Evolutionary conservation across 2,329 filamentous ascomycete species (phyloP), one percentile per base, ranked within the genome.

Genomic region (Fusarium odoratissimum): DNA sequence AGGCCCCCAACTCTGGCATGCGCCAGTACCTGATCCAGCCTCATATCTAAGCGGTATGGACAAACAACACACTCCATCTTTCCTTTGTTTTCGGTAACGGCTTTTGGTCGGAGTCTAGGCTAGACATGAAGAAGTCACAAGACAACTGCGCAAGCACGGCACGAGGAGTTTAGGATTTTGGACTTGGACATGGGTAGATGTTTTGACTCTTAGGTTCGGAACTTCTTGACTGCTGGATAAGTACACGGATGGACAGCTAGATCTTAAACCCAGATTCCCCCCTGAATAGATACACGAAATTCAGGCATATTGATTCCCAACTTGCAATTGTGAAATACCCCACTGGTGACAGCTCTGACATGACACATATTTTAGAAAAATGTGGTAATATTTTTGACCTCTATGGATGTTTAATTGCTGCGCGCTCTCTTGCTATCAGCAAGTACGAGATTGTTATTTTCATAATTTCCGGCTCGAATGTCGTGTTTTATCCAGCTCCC

Each of bases 1-100:
- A 77, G 59, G 54, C 73, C 1, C 16, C 52, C 6, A 58, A 52
- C 37, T 75, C 73, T 14, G 71, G 73, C 3, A 76, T 76, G 71
- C 55, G 42, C 16, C 73, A 76, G 64, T 77, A 73, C 12, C 2
- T 75, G 0, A 44, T 75, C 4, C 51, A 66, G 59, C 21, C 42
- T 25, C 3, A 48, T 44, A 9, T 44, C 3, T 64, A 58, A 58
- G 14, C n/a, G 11, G 2, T 14, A 21, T 21, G 10, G 10, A 21
- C 4, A 14, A 25, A 2, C 7, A 28, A 12, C 8, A 28, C 7
- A 16, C 6, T 5, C 8, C 14, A 13, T 25, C 10, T 40, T 30
- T 14, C 12, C 4, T 13, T 11, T 10, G 21, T 28, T 45, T 14
- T 45, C 21, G 6, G 8, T 9, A 21, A 14, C 16, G 7, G 28